Evolutionary conservation across 208 protist species (phyloP), one percentile per base, ranked within the genome.

Genomic region (Novymonas esmeraldas): DNA sequence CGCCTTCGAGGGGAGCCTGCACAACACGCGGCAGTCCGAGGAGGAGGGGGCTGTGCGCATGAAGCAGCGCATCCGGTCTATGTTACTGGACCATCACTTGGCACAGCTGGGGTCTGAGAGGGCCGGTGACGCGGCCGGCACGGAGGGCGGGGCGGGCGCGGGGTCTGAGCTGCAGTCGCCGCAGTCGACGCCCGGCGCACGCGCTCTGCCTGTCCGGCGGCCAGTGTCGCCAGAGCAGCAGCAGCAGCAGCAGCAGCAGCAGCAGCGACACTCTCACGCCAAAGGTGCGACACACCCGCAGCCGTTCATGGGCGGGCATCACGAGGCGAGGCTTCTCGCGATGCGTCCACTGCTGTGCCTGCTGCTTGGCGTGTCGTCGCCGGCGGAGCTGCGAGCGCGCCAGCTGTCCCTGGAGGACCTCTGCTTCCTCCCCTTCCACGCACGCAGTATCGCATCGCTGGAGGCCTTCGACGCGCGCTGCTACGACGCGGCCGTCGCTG

Each of bases 341-440:
- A 55, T 80, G 54, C 73, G 70, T 16, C 76, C 84, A 2, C 55
- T 87, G 41, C 55, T 89, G 22, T 74, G 83, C 61, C 71, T 85
- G 42, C 20, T 78, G 36, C 52, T 86, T 16, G 76, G 75, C 34
- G 72, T 79, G 42, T 22, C 71, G 14, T 60, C 31, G 0, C 46
- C 64, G 46, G 51, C 70, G 51, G 73, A 79, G 46, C 26, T 73
- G 29, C 57, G 55, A 0, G 54, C 59, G 31, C 81, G 81, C 24
- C 73, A 82, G 34, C 61, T 94, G 28, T 41, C 70, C 20, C 41
- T 83, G 0, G 84, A 90, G 60, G 87, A 94, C 50, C 45, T 94
- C 9, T 87, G 54, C 63, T 94, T 91, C 54, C 60, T 94, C 38
- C 82, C 87, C 0, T 54, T 91, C 33, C 76, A 75, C 39, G 76